phyloP scores from a whole-genome alignment of 495 filamentous ascomycete species.

The Glutinoglossum americanum region DNA sequence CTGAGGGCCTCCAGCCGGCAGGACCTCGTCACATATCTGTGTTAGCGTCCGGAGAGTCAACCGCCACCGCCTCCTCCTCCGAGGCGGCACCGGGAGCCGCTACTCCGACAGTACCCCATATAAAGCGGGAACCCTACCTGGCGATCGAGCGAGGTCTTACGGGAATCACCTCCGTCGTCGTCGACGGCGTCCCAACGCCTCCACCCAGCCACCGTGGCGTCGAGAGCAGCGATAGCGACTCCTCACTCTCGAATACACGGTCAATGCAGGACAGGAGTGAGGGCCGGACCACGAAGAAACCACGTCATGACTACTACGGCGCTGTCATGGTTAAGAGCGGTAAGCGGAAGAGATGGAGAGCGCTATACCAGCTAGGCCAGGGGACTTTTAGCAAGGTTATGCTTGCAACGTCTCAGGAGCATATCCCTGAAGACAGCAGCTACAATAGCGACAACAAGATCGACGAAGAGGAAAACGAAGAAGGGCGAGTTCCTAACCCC shows the following conservation, averaged over 20 bases:
- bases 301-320: conserved; percentile 35
- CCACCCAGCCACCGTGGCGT: conserved; percentile 35
- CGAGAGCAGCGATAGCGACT: conserved; percentile 26
- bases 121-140: conserved; percentile 67
- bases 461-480: conserved; percentile 18
- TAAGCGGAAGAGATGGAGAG: conserved; percentile 45
- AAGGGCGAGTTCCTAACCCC: conserved; percentile 3
- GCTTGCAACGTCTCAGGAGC: conserved; percentile 46
- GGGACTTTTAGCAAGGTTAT: conserved; percentile 91
- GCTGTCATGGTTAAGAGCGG: conserved; percentile 33
- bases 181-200: conserved; percentile 47
- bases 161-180: conserved; percentile 15
- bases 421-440: neutral
- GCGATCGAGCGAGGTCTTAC: conserved; percentile 54
- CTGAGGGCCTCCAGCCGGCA: conserved; percentile 41
- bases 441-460: conserved; percentile 15
- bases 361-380: conserved; percentile 61
- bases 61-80: conserved; percentile 3
- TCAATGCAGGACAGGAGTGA: conserved; percentile 8
- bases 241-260: conserved; percentile 8
- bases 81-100: conserved; percentile 21
- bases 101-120: conserved; percentile 14
- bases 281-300: conserved; percentile 13
- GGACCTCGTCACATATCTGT: conserved; percentile 51
- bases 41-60: conserved; percentile 25